Base-by-base conservation (phyloP, 495 filamentous ascomycete species). In the Lentithecium fluviatile region DNA sequence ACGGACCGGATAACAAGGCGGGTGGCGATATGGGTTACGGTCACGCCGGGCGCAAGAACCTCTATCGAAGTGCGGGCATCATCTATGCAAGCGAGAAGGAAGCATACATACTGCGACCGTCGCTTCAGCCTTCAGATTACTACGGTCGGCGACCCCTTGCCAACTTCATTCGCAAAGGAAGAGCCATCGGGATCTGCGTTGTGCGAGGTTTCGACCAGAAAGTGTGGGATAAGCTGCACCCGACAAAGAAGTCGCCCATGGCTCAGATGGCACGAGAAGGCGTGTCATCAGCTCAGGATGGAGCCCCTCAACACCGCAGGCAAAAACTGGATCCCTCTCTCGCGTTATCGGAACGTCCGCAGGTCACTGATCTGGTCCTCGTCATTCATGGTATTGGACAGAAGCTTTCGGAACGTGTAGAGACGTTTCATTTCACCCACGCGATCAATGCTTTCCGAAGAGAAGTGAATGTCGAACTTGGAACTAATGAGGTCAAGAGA, bases 381-480 rank as follows among this genome's bases (percentile, higher is more conserved):
- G 88, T 97, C 21, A 89, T 95, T 45, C 94, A 98, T 70, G 94
- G 92, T 12, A 97, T 98, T 50, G 94, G 94, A 0, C 94, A 98
- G 71, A 97, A 97, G 69, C 77, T 97, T n/a, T 94, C 91, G 0
- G 91, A 98, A 66, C 81, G 92, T 15, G 88, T 98, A 48, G 94
- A 97, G 70, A 96, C 90, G 70, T 98, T 89, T 65, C 88, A 96
- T 68, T 98, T 98, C 69, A 97, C 94, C 0, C 91, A 97, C 70
- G 88, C 89, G 2, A 92, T 97, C 68, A 97, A 96, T 66, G 80
- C 85, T 0, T 91, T 98, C 58, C 84, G 94, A n/a, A 83, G 92
- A 54, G 80, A 85, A 12, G 78, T 97, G 47, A 96, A 96, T 62
- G 78, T 93, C 48, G 93, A 97, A 69, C 79, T 96, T 24, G 83